A percentile compares a stretch with the other conserved stretches of the same genome.
phyloP scores from a whole-genome alignment of 2,329 filamentous ascomycete genomes.

The Xylariaceae sp. region DNA sequence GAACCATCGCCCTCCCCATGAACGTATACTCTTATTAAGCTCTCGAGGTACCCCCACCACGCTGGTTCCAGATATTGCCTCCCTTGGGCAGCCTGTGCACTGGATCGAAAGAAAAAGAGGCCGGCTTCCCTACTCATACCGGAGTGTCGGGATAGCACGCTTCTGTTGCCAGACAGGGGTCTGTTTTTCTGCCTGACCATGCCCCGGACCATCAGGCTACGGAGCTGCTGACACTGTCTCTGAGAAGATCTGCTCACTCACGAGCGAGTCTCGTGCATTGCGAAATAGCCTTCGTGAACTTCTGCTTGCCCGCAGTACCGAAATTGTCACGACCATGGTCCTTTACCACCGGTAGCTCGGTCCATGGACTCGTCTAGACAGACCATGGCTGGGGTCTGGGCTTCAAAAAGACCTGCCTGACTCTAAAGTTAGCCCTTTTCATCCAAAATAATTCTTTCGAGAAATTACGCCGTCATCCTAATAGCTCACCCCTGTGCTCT shows the following conservation, averaged over 20 bases:
- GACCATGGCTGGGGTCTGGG: conserved; percentile 10
- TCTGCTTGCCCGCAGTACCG: background rate
- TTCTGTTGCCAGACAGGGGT: conserved; percentile 6
- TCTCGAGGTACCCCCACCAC: too few species aligned
- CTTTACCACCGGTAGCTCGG: conserved; percentile 2
- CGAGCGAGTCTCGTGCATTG: conserved; percentile 2
- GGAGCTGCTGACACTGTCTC: conserved; percentile 1
- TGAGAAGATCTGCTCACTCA: conserved; percentile 6
- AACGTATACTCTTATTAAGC: background rate
- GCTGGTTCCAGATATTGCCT: background rate
- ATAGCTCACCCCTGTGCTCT: conserved; percentile 5
- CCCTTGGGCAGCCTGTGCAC: background rate
- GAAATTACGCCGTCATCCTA: conserved; percentile 5
- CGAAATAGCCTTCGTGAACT: conserved; percentile 2
- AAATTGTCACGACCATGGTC: conserved; percentile 2
- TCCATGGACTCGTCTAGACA: conserved; percentile 12
- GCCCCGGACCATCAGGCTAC: conserved; percentile 9
- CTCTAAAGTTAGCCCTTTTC: too few species aligned
- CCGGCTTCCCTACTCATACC: conserved; percentile 1
- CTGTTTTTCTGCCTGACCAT: conserved; percentile 6
- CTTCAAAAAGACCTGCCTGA: conserved; percentile 6
- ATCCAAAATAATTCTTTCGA: conserved; percentile 10
- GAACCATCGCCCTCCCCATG: background rate
- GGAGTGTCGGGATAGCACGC: conserved; percentile 2
- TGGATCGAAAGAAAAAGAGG: conserved; percentile 2